Conservation (phyloP, 306 rosid species). For the Quercus glauca region DNA sequence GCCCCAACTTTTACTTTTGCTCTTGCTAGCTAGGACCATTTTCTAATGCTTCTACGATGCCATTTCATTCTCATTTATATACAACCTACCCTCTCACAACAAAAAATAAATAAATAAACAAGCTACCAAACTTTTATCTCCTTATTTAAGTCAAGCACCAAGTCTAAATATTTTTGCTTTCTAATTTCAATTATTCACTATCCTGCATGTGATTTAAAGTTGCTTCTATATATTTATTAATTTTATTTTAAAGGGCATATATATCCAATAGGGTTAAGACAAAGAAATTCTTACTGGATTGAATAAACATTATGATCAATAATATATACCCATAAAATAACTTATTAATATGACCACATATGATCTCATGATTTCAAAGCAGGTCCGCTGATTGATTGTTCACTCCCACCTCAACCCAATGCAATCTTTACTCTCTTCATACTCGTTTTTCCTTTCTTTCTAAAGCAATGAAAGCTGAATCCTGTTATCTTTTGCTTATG, state of each 20-base stretch:
- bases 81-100: too few species aligned
- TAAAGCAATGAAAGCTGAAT: background rate
- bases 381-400: background rate
- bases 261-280: background rate
- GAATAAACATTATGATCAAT: background rate
- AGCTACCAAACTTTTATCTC: too few species aligned
- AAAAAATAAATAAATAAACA: too few species aligned
- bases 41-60: too few species aligned
- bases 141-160: too few species aligned
- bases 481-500: slow-evolving; percentile 12
- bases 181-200: background rate
- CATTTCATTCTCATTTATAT: too few species aligned
- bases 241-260: background rate
- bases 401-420: background rate
- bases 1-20: too few species aligned
- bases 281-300: background rate
- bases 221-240: background rate
- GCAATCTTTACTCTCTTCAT: background rate
- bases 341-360: background rate
- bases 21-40: too few species aligned
- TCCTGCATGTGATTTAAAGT: background rate
- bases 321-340: background rate
- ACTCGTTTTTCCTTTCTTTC: background rate
- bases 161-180: background rate
- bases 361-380: background rate